phyloP scores from a whole-genome alignment of 495 filamentous ascomycete species.

The Neurospora sp. region DNA sequence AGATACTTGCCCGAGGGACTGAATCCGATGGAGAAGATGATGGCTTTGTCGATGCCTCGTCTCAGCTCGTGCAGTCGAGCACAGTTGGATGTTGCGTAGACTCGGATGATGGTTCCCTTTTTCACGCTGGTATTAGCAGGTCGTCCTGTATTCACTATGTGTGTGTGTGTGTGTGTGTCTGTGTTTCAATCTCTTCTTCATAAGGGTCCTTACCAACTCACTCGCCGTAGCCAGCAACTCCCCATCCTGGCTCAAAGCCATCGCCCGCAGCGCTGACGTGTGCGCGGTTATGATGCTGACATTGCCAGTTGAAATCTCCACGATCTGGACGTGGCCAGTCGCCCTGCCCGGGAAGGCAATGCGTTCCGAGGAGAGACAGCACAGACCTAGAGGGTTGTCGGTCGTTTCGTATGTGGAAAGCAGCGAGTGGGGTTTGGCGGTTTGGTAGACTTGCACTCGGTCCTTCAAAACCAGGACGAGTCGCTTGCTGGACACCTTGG shows the following conservation, averaged over 20 bases:
- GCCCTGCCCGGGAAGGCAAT: slow-evolving; percentile 79
- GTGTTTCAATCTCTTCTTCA: neutral
- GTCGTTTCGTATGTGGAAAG: slow-evolving; percentile 72
- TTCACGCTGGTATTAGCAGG: neutral
- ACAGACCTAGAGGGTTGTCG: slow-evolving; percentile 76
- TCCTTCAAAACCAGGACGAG: slow-evolving; percentile 77
- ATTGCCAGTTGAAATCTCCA: slow-evolving; percentile 69
- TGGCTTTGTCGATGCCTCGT: slow-evolving; percentile 78
- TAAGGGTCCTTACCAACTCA: slow-evolving; percentile 50
- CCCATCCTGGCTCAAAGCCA: slow-evolving; percentile 71
- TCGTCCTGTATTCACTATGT: neutral
- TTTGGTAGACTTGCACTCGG: slow-evolving; percentile 71
- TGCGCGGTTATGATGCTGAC: slow-evolving; percentile 95
- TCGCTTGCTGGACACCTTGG: slow-evolving; percentile 64
- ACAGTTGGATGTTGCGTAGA: slow-evolving; percentile 69
- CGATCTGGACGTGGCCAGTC: slow-evolving; percentile 82
- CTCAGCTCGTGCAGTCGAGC: slow-evolving; percentile 73
- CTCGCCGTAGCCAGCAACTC: slow-evolving; percentile 83
- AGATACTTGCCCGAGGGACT: slow-evolving; percentile 68
- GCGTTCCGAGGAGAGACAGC: slow-evolving; percentile 59
- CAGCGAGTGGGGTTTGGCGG: slow-evolving; percentile 64
- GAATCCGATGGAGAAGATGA: slow-evolving; percentile 78
- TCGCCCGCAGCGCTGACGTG: slow-evolving; percentile 63
- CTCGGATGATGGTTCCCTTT: slow-evolving; percentile 77
- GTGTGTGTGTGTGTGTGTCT: neutral